Evolutionary conservation across 805 yeast genomes (phyloP).

Genomic region (Blastobotrys attinorum): DNA sequence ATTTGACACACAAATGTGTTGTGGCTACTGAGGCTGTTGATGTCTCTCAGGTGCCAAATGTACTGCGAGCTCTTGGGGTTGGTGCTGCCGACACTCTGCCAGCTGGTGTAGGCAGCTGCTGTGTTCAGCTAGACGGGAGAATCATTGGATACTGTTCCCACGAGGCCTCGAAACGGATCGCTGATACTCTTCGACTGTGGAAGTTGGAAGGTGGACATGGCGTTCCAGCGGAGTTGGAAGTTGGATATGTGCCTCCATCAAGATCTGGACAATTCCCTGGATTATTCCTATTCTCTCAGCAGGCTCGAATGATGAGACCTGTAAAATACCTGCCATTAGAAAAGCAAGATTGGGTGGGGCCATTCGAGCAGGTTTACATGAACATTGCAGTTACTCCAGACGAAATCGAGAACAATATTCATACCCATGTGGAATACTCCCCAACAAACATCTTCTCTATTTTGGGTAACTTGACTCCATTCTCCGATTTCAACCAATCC

Average conservation of each 20-base stretch:
- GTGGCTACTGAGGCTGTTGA: constrained; percentile 73
- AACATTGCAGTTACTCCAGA: constrained; percentile 89
- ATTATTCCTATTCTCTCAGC: constrained; percentile 81
- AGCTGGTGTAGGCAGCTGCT: constrained; percentile 81
- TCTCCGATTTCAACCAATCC: constrained; percentile 96
- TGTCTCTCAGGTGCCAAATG: constrained; percentile 60
- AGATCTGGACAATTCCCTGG: constrained; percentile 97
- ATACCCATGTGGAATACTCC: constrained; percentile 87
- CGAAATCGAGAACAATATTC: constrained; percentile 74
- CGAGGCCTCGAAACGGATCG: constrained; percentile 74
- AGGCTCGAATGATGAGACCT: constrained; percentile 93
- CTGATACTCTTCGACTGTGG: constrained; percentile 87
- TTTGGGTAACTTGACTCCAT: constrained; percentile 94
- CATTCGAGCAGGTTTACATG: constrained; percentile 97
- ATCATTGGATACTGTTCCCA: constrained; percentile 94
- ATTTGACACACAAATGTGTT: constrained; percentile 89
- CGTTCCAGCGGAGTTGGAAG: constrained; percentile 78
- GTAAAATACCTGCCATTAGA: constrained; percentile 83
- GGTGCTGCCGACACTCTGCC: constrained; percentile 64
- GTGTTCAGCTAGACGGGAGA: constrained; percentile 90
- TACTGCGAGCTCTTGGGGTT: constrained; percentile 68
- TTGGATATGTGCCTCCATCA: constrained; percentile 96
- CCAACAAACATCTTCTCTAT: constrained; percentile 94
- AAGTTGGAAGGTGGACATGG: constrained; percentile 60
- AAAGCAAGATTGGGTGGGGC: constrained; percentile 84